Evolutionary conservation across 768 basidiomycete genomes (phyloP), one percentile per base, ranked within the genome.

Genomic region (Suillus cothurnatus): DNA sequence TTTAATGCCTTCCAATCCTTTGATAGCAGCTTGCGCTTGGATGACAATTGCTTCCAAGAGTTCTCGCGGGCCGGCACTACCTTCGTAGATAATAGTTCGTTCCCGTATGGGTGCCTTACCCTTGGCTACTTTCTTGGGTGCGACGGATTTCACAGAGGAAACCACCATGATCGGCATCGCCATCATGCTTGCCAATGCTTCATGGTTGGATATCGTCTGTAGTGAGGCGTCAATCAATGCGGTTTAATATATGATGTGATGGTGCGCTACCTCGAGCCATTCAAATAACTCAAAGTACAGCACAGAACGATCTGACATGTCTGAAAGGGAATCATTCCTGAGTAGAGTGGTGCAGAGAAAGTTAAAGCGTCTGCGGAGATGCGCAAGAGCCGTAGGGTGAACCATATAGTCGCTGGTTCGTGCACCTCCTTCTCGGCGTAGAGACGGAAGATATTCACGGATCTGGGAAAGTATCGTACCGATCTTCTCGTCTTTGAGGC

Each of bases 131-230:
- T 82, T 86, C 80, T 85, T 88, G n/a, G 86, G 79, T 4, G 81
- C 80, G n/a, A 88, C 79, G 7, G 83, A 79, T 73, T 90, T 91
- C 61, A 88, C 84, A 23, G 90, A 90, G 6, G 84, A 81, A 23
- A 88, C 85, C n/a, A 88, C 88, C 94, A 95, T 95, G 73, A 93
- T 94, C 7, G 95, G 94, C 94, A 96, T 97, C 2, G 93, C 94
- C 88, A 97, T 93, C 91, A 96, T 95, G 66, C 92, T 93, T 19
- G 94, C 94, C 47, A 97, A 78, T 6, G 94, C 91, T 81, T 97
- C 96, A 67, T 97, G 95, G 69, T 89, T 90, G 7, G 95, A 96
- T 55, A 98, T 91, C 0, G 93, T 94, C 95, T 97, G 63, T 21
- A 45, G 62, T 28, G 49, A 45, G 31, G 36, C 56, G 19, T 62